Conservation (phyloP, 306 rosid genomes). For the Ceratonia siliqua region DNA sequence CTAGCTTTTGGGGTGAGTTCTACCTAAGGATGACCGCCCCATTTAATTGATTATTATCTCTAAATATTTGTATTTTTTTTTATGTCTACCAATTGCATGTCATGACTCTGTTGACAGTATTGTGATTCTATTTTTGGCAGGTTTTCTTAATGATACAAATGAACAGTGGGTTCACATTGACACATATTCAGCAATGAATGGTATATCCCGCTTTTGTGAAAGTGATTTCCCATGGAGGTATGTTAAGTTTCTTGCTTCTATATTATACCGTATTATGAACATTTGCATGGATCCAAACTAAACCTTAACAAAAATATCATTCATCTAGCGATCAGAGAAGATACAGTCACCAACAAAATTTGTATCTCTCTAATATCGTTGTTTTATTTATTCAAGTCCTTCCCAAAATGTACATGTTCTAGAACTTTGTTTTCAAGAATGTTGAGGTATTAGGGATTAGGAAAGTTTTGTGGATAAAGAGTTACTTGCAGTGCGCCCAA, state of each 20-base stretch:
- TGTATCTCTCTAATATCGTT: not conserved
- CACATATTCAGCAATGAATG: slow-evolving; percentile 96
- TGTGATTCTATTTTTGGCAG: slow-evolving; percentile 44
- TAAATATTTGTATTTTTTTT: not conserved
- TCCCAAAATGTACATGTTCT: not conserved
- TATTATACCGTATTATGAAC: not conserved
- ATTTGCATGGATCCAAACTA: slow-evolving; percentile 15
- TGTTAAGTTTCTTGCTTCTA: slow-evolving; percentile 19
- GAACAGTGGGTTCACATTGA: slow-evolving; percentile 87
- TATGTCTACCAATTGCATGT: not conserved
- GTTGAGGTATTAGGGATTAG: not conserved
- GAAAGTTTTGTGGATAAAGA: not conserved
- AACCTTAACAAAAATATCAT: not conserved
- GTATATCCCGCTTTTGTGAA: slow-evolving; percentile 94
- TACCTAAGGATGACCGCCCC: too few species aligned
- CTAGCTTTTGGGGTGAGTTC: too few species aligned
- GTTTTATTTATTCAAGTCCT: not conserved
- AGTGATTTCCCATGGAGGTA: slow-evolving; percentile 83
- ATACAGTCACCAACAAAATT: not conserved
- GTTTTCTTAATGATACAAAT: slow-evolving; percentile 45
- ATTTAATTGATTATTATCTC: not conserved
- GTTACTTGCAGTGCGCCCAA: not conserved
- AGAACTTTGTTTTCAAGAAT: not conserved
- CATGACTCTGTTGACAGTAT: not conserved
- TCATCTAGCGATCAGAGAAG: not conserved